Base-by-base conservation (phyloP, 129 eudicot species). In the Centaurea solstitialis region DNA sequence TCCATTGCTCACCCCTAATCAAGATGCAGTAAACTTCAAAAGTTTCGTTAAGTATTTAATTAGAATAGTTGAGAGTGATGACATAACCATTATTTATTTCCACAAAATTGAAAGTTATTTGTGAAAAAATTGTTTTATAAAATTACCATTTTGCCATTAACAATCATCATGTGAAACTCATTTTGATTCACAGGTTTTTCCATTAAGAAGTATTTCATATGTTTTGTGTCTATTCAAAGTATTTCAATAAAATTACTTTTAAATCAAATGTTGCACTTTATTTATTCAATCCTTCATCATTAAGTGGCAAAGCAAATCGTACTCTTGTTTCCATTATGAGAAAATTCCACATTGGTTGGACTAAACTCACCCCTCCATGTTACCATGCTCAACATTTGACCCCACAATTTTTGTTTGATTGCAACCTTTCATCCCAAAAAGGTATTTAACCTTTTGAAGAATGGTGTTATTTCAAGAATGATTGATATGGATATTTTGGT, bases 371-470 rank as follows among this genome's bases (percentile, higher is more conserved):
- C 79, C 47, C 59, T 13, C 21, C 9, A 28, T 3, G 17, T n/a
- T 53, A n/a, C 68, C 47, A 59, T 75, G n/a, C 23, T 57, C n/a
- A 53, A 75, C 79, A n/a, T 75, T 33, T 33, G 70, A 75, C 70
- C 79, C 79, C 50, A 75, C 70, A 61, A 18, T 17, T 38, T 38
- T 1, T 70, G 6, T 22, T 17, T 70, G 15, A 35, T 70, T 70
- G 45, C 50, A 70, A 70, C 74, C 24, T 17, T 17, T 70, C 50
- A 0, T 26, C 53, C 39, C 30, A 9, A 4, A 26, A n/a, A 70
- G 6, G 10, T 35, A 50, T 13, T 13, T 20, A 20, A 50, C 7
- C 20, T 50, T 50, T 4, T 47, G 59, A 47, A 47, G 5, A 47
- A 47, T 47, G 17, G 4, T 13, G 59, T 12, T 47, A 47, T 69